Conservation (phyloP, 768 basidiomycete species). For the Xerocomellus intermedius region DNA sequence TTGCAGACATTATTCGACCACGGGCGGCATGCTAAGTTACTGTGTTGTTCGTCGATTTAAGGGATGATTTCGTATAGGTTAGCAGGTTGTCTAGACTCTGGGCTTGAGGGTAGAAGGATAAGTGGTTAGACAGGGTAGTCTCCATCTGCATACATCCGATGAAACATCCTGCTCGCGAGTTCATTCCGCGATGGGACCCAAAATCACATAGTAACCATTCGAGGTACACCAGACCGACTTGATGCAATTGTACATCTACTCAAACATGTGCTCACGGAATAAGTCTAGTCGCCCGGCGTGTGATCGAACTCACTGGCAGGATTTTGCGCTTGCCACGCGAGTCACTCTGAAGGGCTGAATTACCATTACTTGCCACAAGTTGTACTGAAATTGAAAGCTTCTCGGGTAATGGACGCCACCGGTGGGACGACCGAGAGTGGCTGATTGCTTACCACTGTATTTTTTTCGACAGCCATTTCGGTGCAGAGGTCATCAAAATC, state of each 20-base stretch:
- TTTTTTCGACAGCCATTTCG: too few species aligned
- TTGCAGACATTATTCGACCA: background rate
- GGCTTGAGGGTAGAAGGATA: background rate
- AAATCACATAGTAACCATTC: background rate
- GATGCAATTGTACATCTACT: background rate
- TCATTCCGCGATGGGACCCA: background rate
- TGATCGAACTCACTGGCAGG: background rate
- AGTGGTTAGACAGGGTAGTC: background rate
- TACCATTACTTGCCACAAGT: too few species aligned
- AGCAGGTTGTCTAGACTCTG: background rate
- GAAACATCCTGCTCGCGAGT: background rate
- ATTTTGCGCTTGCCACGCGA: background rate
- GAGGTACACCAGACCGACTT: background rate
- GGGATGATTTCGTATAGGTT: background rate
- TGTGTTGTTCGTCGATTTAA: background rate
- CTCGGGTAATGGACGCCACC: too few species aligned
- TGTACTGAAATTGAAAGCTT: too few species aligned
- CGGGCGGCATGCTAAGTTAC: background rate
- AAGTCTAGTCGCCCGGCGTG: background rate
- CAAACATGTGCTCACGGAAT: background rate
- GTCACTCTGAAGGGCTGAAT: background rate
- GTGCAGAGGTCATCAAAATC: constrained; percentile 72
- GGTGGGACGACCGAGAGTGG: background rate
- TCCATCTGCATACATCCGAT: background rate
- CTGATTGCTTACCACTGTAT: background rate